A percentile compares a stretch with the other conserved stretches of the same genome.
phyloP scores from a whole-genome alignment of 1,284 basidiomycete genomes.

The Sanghuangporus weigelae region DNA sequence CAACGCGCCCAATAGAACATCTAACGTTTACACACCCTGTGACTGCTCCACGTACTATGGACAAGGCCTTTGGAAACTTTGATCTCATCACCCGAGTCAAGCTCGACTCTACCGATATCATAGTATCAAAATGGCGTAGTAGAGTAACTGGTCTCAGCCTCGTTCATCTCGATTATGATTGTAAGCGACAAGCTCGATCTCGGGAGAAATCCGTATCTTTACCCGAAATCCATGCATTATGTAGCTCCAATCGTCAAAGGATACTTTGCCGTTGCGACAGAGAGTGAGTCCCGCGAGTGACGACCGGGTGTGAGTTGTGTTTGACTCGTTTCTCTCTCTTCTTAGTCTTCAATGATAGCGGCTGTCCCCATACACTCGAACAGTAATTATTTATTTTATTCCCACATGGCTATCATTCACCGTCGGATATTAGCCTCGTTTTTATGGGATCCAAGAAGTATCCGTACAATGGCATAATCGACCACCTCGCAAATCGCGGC shows the following conservation, averaged over 20 bases:
- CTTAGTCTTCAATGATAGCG: slow-evolving; percentile 86
- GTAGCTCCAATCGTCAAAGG: slow-evolving; percentile 87
- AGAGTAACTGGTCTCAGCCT: slow-evolving; percentile 72
- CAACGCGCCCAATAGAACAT: background rate
- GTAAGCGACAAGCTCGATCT: slow-evolving; percentile 35
- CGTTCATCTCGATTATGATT: slow-evolving; percentile 80
- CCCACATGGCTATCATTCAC: slow-evolving; percentile 10
- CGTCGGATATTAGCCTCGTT: slow-evolving; percentile 52
- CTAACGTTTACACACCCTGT: background rate
- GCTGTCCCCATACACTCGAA: slow-evolving; percentile 91
- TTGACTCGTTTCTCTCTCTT: slow-evolving; percentile 6
- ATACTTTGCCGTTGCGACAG: slow-evolving; percentile 89
- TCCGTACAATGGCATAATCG: slow-evolving; percentile 96
- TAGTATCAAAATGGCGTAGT: slow-evolving; percentile 83
- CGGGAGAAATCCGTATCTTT: slow-evolving; percentile 10
- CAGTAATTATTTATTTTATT: slow-evolving; percentile 45
- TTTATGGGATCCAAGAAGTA: slow-evolving; percentile 95
- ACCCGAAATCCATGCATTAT: slow-evolving; percentile 10
- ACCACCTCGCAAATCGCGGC: slow-evolving; percentile 94
- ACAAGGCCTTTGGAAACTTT: slow-evolving; percentile 64
- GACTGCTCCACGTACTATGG: background rate
- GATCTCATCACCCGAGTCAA: slow-evolving; percentile 71
- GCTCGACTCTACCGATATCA: slow-evolving; percentile 71
- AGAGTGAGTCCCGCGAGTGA: slow-evolving; percentile 55
- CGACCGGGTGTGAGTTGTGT: slow-evolving; percentile 5